These are phyloP conservation scores for Penicillium sp. DNA, from an alignment of 2,329 filamentous ascomycete species.

Conservation along the genomic window DNA sequence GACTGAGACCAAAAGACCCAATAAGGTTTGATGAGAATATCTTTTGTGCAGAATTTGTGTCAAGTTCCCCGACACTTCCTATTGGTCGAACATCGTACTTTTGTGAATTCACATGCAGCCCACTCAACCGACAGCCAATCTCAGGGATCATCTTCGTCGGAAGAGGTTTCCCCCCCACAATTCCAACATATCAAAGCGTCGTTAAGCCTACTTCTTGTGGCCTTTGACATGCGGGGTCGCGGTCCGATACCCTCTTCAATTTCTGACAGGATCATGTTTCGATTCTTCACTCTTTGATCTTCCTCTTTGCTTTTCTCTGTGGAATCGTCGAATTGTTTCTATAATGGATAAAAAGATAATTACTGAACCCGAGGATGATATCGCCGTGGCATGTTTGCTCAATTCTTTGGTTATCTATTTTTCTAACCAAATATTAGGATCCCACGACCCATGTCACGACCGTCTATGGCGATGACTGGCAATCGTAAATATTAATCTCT, in stretches of 20 bases:
- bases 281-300: neutral
- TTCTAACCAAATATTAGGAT: neutral
- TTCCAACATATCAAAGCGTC: neutral
- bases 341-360: neutral
- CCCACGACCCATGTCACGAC: neutral
- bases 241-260: neutral
- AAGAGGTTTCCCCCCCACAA: neutral
- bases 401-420: neutral
- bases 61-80: neutral
- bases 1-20: neutral
- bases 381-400: neutral
- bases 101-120: neutral
- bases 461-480: slow-evolving; percentile 10
- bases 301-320: neutral
- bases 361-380: neutral
- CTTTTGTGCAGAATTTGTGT: neutral
- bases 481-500: slow-evolving; percentile 1
- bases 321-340: neutral
- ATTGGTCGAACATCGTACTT: neutral
- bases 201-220: neutral
- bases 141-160: neutral
- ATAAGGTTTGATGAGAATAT: neutral
- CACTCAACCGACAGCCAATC: neutral
- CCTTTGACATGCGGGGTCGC: neutral
- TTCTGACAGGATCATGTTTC: neutral